Conservation (phyloP, 495 filamentous ascomycete genomes). For the Cryomyces minteri region DNA sequence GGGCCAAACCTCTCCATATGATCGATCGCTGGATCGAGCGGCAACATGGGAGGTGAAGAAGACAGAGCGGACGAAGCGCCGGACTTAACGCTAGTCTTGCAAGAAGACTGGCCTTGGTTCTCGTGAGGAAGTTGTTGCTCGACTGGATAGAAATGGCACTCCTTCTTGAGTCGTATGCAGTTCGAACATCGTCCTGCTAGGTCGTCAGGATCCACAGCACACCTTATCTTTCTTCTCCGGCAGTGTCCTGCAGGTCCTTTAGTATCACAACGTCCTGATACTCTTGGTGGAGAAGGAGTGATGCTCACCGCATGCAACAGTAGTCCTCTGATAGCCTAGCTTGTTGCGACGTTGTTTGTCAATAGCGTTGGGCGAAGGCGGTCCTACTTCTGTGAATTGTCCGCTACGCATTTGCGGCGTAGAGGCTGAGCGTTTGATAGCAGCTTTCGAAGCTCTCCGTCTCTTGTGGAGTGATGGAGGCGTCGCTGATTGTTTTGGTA, state of each 20-base stretch:
- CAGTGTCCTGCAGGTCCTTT: slow-evolving; percentile 51
- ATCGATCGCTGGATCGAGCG: not conserved
- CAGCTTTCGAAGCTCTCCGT: not conserved
- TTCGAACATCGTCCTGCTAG: slow-evolving; percentile 75
- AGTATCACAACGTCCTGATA: slow-evolving; percentile 6
- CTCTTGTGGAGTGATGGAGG: not conserved
- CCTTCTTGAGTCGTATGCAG: slow-evolving; percentile 91
- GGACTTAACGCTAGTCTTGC: slow-evolving; percentile 3
- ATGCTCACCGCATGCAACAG: slow-evolving; percentile 74
- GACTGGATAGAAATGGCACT: slow-evolving; percentile 86
- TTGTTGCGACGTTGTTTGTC: slow-evolving; percentile 85
- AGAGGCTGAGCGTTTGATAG: not conserved
- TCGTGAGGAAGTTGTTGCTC: slow-evolving; percentile 53
- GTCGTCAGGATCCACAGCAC: slow-evolving; percentile 63
- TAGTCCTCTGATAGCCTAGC: slow-evolving; percentile 90
- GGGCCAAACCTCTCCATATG: not conserved
- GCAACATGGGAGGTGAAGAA: slow-evolving; percentile 7
- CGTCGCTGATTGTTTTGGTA: too few relatives aligned
- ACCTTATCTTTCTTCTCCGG: slow-evolving; percentile 87
- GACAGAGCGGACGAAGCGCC: slow-evolving; percentile 11
- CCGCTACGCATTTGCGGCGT: not conserved
- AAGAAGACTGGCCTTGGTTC: slow-evolving; percentile 5
- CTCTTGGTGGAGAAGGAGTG: slow-evolving; percentile 6
- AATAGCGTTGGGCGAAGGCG: slow-evolving; percentile 18
- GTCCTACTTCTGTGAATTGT: not conserved